Percentiles rank a stretch among this genome's conserved stretches.
These are phyloP conservation scores for Lycium barbarum DNA, from an alignment of 257 asterid genomes.

Conservation along the genomic window DNA sequence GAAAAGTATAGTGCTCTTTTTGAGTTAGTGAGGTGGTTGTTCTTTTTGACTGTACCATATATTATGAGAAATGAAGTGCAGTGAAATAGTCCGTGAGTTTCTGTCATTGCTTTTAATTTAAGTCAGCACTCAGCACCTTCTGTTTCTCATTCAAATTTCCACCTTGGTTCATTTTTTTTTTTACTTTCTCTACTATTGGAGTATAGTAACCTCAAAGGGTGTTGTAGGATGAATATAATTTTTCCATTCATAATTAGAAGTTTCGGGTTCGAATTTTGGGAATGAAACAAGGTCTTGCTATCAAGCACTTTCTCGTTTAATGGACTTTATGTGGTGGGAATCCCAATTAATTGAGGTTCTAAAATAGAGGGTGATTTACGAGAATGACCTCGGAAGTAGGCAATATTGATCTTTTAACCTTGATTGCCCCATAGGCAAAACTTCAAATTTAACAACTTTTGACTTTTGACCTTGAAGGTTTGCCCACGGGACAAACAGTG, in stretches of 20 bases:
- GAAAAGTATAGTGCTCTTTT: neutral
- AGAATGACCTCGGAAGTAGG: no score
- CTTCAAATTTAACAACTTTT: neutral
- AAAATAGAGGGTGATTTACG: no score
- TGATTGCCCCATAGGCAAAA: neutral
- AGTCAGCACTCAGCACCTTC: constrained; percentile 24
- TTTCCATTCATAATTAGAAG: neutral
- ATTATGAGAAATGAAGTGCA: constrained; percentile 24
- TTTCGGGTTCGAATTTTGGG: no score
- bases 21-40: constrained; percentile 44
- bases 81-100: constrained; percentile 79
- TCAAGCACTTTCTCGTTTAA: no score
- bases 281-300: no score
- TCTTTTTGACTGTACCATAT: constrained; percentile 30
- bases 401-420: neutral
- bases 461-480: no score
- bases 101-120: constrained; percentile 49
- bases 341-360: no score
- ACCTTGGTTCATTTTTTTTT: neutral
- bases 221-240: neutral
- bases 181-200: neutral
- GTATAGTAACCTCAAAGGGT: neutral
- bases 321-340: no score
- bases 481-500: no score
- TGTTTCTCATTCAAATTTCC: neutral